A percentile compares a stretch with the other conserved stretches of the same genome.
Evolutionary conservation across 495 filamentous ascomycete genomes (phyloP).

Genomic region (Echria macrotheca): DNA sequence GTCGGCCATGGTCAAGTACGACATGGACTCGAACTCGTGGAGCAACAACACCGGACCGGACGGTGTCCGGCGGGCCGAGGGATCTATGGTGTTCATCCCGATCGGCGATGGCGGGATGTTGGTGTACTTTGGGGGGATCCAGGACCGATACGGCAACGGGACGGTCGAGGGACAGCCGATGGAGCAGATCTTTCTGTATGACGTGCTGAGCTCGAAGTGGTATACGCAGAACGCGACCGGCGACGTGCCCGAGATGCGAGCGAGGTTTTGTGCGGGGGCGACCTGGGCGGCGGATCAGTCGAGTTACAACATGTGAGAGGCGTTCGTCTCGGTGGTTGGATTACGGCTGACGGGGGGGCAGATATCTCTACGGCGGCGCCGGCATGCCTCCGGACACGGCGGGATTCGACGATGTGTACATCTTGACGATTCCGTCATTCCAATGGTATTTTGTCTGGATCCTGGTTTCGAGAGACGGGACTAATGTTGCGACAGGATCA

Average conservation of each 20-base stretch:
- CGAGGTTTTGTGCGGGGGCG: constrained; percentile 19
- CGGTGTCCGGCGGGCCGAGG: constrained; percentile 13
- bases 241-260: constrained; percentile 5
- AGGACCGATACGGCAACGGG: constrained; percentile 14
- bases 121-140: constrained; percentile 19
- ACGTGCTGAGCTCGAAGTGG: constrained; percentile 18
- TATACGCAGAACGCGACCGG: constrained; percentile 16
- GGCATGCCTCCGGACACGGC: constrained; percentile 11
- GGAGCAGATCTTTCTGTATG: constrained; percentile 20
- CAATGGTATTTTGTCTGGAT: constrained; percentile 9
- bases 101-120: constrained; percentile 20
- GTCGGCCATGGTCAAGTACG: constrained; percentile 17
- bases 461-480: not conserved
- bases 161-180: constrained; percentile 13
- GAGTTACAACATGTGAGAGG: constrained; percentile 21
- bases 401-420: constrained; percentile 22
- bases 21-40: constrained; percentile 18
- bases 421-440: constrained; percentile 21
- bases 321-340: not conserved
- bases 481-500: too few species aligned
- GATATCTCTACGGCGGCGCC: constrained; percentile 22
- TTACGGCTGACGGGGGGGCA: not conserved
- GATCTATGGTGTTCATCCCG: constrained; percentile 21
- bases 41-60: constrained; percentile 18
- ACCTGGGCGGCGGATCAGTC: constrained; percentile 20